phyloP scores from a whole-genome alignment of 140 eudicot species.

The Erigeron philadelphicus region DNA sequence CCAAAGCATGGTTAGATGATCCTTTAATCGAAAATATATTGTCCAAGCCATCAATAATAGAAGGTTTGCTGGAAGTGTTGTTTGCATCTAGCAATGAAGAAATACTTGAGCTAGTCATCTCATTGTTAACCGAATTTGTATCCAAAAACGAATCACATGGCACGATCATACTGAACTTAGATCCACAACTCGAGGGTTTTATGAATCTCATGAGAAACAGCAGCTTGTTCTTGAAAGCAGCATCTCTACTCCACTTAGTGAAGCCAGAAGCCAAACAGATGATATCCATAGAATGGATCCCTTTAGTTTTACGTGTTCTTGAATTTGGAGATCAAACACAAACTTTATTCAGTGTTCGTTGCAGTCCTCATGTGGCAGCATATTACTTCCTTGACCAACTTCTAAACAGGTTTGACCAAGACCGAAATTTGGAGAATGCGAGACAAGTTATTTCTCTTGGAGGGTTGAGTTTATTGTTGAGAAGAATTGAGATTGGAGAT shows the following conservation, averaged over 20 bases:
- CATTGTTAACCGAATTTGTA: slow-evolving; percentile 60
- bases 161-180: slow-evolving; percentile 41
- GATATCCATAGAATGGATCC: slow-evolving; percentile 64
- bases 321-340: slow-evolving; percentile 78
- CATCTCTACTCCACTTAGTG: slow-evolving; percentile 56
- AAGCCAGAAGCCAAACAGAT: slow-evolving; percentile 63
- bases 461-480: slow-evolving; percentile 54
- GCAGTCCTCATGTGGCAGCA: slow-evolving; percentile 65
- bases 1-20: slow-evolving; percentile 61
- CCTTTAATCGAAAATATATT: slow-evolving; percentile 30
- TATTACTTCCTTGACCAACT: slow-evolving; percentile 65
- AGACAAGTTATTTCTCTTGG: slow-evolving; percentile 58
- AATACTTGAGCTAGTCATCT: slow-evolving; percentile 54
- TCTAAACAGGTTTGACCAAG: slow-evolving; percentile 59
- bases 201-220: slow-evolving; percentile 46
- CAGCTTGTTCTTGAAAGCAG: slow-evolving; percentile 66
- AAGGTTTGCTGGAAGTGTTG: slow-evolving; percentile 63
- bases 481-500: slow-evolving; percentile 58
- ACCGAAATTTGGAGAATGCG: slow-evolving; percentile 47
- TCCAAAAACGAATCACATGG: slow-evolving; percentile 36
- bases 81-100: slow-evolving; percentile 63
- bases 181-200: slow-evolving; percentile 58
- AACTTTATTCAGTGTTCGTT: slow-evolving; percentile 46
- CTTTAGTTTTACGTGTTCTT: slow-evolving; percentile 62
- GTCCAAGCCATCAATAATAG: slow-evolving; percentile 46